Evolutionary conservation across 1,284 basidiomycete species (phyloP).

Genomic region (Ganoderma lucidum): DNA sequence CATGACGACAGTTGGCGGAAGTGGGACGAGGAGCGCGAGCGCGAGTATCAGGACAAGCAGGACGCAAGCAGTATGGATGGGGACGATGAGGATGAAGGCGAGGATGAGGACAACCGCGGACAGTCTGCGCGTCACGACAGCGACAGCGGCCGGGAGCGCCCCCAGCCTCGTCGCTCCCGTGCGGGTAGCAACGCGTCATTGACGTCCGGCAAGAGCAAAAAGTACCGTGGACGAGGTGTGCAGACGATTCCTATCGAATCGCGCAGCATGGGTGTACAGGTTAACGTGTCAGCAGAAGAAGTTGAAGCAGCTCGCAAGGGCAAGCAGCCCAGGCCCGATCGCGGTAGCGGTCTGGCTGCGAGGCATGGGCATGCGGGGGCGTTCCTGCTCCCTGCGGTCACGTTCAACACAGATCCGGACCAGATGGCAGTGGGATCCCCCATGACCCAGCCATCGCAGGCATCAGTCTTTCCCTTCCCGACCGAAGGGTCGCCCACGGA

Average conservation of each 20-base stretch:
- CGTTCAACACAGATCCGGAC: conserved; percentile 36
- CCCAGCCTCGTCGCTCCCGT: conserved; percentile 44
- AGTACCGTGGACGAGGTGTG: conserved; percentile 65
- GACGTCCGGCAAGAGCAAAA: conserved; percentile 50
- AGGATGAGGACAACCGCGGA: conserved; percentile 54
- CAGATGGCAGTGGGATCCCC: conserved; percentile 36
- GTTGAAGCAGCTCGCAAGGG: conserved; percentile 22
- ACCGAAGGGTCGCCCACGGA: conserved; percentile 42
- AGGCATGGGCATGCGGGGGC: conserved; percentile 30
- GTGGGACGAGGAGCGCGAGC: conserved; percentile 47
- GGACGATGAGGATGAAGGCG: conserved; percentile 85
- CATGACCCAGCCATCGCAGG: conserved; percentile 25
- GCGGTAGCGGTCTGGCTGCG: conserved; percentile 18
- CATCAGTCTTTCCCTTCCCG: conserved; percentile 39
- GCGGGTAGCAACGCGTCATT: conserved; percentile 36
- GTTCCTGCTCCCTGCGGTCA: conserved; percentile 38
- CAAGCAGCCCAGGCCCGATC: conserved; percentile 25
- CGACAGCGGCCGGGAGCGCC: conserved; percentile 41
- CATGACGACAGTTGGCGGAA: conserved; percentile 53
- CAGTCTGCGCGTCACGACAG: conserved; percentile 36
- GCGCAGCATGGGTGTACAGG: conserved; percentile 63
- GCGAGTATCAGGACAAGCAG: conserved; percentile 58
- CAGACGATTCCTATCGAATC: conserved; percentile 65
- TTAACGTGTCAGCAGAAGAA: conserved; percentile 38
- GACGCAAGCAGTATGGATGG: conserved; percentile 82